Evolutionary conservation across 148 eudicot genomes (phyloP), one percentile per base, ranked within the genome.

Genomic region (Camellia sinensis): DNA sequence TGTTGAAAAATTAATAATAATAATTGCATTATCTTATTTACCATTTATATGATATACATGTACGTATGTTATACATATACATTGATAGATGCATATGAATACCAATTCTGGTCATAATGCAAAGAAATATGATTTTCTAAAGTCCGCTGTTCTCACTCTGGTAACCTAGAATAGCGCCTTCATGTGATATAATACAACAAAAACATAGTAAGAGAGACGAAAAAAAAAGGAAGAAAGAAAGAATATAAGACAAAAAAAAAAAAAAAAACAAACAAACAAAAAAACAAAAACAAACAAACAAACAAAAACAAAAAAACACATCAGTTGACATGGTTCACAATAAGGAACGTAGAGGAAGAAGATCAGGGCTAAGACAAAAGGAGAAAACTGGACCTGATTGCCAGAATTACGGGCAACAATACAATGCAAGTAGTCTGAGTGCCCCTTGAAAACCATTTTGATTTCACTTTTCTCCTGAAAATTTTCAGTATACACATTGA

Each of bases 401-500:
- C 90, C 81, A 77, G 90, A 86, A 57, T 84, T 88, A 48, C 95
- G 89, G 78, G 89, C 85, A 85, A 87, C 90, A 84, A 96, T 78
- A 81, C 91, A 91, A 76, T 96, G 98, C 85, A 96, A 77, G 83
- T 96, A 96, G 88, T 92, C 92, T 22, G 88, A 81, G 84, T 96
- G 99, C 64, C 99, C 99, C 85, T 92, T 92, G 88, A 89, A 93
- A 75, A 88, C 83, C 87, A 82, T 88, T 82, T 93, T 96, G 59
- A 96, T 81, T 87, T 87, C 84, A 79, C 90, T 62, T 56, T 82
- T 91, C 88, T 93, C 99, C 99, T 95, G 85, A 74, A 73, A 82
- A 67, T 18, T 40, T 46, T 3, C 21, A 52, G 18, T 2, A 50
- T 3, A 65, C 3, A n/a, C 29, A 63, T 18, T 29, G 61, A 22